phyloP scores from a whole-genome alignment of 345 rosid species.

The Toxicodendron radicans region DNA sequence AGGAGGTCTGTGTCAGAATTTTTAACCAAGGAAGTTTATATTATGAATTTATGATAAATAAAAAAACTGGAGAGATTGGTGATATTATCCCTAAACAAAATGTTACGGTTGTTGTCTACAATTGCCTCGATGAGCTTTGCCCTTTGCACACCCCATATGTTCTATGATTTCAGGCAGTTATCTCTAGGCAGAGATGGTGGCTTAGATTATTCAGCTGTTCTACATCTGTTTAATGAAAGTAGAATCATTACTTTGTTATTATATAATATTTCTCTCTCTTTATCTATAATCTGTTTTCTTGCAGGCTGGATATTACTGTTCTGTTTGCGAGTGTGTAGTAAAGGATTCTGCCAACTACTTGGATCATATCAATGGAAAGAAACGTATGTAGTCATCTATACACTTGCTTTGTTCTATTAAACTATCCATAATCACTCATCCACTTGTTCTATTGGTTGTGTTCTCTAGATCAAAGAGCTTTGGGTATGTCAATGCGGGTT shows the following conservation, averaged over 20 bases:
- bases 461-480: constrained; percentile 86
- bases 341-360: constrained; percentile 99
- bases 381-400: constrained; percentile 52
- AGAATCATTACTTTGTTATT: background rate
- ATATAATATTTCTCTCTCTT: constrained; percentile 10
- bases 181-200: background rate
- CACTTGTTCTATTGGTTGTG: constrained; percentile 13
- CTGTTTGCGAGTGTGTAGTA: constrained; percentile 94
- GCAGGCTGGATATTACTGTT: constrained; percentile 96
- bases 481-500: constrained; percentile 98
- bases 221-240: background rate
- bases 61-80: background rate
- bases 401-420: background rate
- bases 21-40: background rate
- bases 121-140: background rate
- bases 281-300: constrained; percentile 13
- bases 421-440: constrained; percentile 4
- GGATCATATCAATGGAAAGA: constrained; percentile 98
- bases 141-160: background rate
- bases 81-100: background rate
- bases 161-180: constrained; percentile 3
- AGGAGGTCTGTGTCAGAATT: background rate
- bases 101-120: background rate
- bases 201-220: background rate
- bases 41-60: background rate